Evolutionary conservation across 768 basidiomycete genomes (phyloP).

Genomic region (Multifurca ochricompacta): DNA sequence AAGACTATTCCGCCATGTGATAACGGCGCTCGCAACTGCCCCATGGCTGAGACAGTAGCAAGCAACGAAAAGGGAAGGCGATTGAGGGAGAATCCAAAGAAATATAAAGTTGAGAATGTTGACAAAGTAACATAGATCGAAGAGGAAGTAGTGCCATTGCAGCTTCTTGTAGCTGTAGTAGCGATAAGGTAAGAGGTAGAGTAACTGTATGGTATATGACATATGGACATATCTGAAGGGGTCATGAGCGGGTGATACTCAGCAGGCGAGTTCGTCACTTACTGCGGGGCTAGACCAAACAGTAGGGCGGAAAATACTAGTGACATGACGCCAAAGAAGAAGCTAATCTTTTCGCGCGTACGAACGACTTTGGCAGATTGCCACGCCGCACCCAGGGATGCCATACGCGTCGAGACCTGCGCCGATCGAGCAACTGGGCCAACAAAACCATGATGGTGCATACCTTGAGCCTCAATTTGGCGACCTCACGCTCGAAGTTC

Average conservation of each 20-base stretch:
- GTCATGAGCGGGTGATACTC: constrained; percentile 19
- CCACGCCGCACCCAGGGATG: constrained; percentile 76
- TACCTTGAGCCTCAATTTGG: constrained; percentile 83
- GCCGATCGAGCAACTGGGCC: background rate
- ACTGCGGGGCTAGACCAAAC: constrained; percentile 85
- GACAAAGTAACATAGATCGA: constrained; percentile 89
- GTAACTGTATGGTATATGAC: constrained; percentile 70
- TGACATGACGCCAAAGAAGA: constrained; percentile 92
- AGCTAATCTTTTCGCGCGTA: constrained; percentile 78
- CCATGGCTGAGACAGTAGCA: constrained; percentile 93
- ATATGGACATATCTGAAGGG: constrained; percentile 76
- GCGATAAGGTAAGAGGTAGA: constrained; percentile 77
- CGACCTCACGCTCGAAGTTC: constrained; percentile 81
- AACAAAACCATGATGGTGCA: constrained; percentile 11
- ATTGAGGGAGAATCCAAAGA: constrained; percentile 83
- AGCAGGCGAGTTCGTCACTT: constrained; percentile 28
- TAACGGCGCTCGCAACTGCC: constrained; percentile 85
- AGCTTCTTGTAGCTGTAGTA: constrained; percentile 86
- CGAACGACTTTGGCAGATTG: constrained; percentile 84
- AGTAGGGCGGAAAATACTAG: constrained; percentile 77
- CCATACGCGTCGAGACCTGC: constrained; percentile 78
- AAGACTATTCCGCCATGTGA: constrained; percentile 97
- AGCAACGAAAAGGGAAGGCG: constrained; percentile 73
- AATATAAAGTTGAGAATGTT: constrained; percentile 88
- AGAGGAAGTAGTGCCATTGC: constrained; percentile 90